These are phyloP conservation scores for Heritiera littoralis DNA, from an alignment of 345 rosid genomes.

Conservation along the genomic window DNA sequence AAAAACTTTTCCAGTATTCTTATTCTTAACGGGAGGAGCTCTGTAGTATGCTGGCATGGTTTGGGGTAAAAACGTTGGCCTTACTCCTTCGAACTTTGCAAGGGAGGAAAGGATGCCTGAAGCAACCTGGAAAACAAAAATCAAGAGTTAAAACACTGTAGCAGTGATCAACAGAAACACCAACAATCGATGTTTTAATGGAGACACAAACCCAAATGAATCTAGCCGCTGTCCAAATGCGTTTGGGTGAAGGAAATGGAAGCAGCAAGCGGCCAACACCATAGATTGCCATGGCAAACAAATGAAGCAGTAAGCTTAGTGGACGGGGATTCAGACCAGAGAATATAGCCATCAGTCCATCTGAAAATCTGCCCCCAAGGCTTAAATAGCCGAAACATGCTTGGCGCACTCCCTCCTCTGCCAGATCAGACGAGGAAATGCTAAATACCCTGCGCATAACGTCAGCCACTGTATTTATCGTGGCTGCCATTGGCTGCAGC, in stretches of 20 bases:
- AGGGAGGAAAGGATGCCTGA: too few species aligned
- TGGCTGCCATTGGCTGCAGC: slow-evolving; percentile 7
- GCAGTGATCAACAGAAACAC: not conserved
- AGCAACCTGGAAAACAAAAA: not conserved
- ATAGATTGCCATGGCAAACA: not conserved
- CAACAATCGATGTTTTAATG: not conserved
- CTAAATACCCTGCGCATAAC: not conserved
- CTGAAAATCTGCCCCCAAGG: not conserved
- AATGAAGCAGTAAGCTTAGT: not conserved
- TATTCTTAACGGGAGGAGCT: too few species aligned
- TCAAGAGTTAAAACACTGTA: too few species aligned
- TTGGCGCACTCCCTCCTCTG: not conserved
- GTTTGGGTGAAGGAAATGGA: not conserved
- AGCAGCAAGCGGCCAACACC: not conserved
- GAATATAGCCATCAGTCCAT: not conserved
- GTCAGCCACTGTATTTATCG: not conserved
- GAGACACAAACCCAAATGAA: not conserved
- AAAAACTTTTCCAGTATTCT: too few species aligned
- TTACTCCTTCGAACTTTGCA: too few species aligned
- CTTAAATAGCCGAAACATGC: not conserved
- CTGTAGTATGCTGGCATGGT: too few species aligned
- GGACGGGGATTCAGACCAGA: not conserved
- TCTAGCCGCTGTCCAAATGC: not conserved
- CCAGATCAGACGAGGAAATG: not conserved
- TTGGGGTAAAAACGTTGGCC: too few species aligned